A percentile compares a stretch with the other conserved stretches of the same genome.
These are phyloP conservation scores for Ormosia semicastrata DNA, from an alignment of 306 rosid genomes.

Conservation along the genomic window DNA sequence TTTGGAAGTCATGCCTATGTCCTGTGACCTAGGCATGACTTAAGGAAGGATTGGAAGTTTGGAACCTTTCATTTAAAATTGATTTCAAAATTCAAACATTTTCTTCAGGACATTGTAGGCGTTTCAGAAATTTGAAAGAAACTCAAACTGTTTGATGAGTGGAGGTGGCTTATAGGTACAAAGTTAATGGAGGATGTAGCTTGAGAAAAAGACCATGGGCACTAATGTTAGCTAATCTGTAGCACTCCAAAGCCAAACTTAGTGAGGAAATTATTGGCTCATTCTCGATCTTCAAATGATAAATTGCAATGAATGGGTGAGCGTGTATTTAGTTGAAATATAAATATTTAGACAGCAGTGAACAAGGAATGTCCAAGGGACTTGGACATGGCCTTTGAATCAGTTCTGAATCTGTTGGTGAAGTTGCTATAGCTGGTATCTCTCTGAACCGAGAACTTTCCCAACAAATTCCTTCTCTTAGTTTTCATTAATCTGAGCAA, in stretches of 20 bases:
- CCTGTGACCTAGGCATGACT: not conserved
- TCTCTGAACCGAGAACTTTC: not conserved
- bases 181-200: not conserved
- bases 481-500: not conserved
- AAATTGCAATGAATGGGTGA: no score
- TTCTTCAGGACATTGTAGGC: not conserved
- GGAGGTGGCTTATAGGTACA: not conserved
- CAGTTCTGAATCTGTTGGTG: not conserved
- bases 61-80: not conserved
- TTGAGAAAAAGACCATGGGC: no score
- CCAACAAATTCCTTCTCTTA: not conserved
- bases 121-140: not conserved
- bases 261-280: no score
- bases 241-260: no score
- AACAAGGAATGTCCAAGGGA: no score
- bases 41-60: not conserved
- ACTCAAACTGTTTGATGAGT: not conserved
- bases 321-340: no score
- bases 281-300: no score
- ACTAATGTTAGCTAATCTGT: no score
- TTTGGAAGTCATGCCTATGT: no score
- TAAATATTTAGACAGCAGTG: no score
- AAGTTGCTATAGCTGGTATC: not conserved
- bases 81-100: not conserved
- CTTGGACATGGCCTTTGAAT: not conserved